Conservation (phyloP, 2,329 filamentous ascomycete species). For the Xylariomycetidae sp. region DNA sequence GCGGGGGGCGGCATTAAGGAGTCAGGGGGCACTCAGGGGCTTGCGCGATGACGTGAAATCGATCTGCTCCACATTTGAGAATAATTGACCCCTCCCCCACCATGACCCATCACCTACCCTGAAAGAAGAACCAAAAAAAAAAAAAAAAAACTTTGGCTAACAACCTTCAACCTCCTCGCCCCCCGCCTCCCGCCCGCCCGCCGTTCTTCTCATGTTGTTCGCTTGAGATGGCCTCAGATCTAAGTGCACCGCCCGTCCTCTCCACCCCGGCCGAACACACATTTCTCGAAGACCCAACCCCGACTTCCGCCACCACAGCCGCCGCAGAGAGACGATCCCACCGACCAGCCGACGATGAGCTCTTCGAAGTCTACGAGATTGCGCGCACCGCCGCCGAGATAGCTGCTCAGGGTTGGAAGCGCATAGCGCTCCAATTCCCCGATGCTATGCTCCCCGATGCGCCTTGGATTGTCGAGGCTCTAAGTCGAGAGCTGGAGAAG, state of each 20-base stretch:
- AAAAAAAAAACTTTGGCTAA: too few relatives aligned
- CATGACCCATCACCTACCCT: too few relatives aligned
- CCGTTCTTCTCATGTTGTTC: background rate
- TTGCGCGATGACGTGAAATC: too few relatives aligned
- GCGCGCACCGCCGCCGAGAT: constrained; percentile 74
- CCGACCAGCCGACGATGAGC: constrained; percentile 60
- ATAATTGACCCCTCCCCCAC: too few relatives aligned
- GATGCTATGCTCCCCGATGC: constrained; percentile 89
- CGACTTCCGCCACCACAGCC: constrained; percentile 21
- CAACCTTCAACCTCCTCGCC: background rate
- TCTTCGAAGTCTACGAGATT: constrained; percentile 79
- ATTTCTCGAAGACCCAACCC: constrained; percentile 48
- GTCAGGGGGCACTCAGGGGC: too few relatives aligned
- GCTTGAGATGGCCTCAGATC: constrained; percentile 39
- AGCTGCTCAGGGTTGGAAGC: constrained; percentile 62
- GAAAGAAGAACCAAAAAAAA: too few relatives aligned
- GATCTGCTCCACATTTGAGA: too few relatives aligned
- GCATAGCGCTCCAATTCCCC: constrained; percentile 90
- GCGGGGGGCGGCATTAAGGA: too few relatives aligned
- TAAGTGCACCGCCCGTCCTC: constrained; percentile 53
- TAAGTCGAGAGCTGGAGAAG: constrained; percentile 36
- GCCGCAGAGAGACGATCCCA: constrained; percentile 25
- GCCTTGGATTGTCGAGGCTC: constrained; percentile 67
- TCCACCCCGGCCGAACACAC: constrained; percentile 58
- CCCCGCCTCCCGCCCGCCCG: background rate